Base-by-base conservation (phyloP, 192 early-diverging fungal species). In the Coemansia sp. region DNA sequence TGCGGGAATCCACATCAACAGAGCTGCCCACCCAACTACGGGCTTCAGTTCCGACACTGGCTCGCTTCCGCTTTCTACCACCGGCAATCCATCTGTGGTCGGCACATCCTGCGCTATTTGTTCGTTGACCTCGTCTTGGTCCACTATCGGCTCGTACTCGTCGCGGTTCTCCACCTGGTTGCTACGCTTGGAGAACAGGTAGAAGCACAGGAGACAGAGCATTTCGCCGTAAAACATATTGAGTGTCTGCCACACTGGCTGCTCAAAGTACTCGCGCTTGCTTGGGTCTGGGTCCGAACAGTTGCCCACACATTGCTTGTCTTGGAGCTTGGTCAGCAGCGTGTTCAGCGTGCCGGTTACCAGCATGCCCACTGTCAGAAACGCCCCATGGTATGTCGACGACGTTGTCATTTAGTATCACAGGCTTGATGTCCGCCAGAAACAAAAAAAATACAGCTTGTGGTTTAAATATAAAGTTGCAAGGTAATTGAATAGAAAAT, bases 151-250 rank as follows among this genome's bases (percentile, higher is more conserved):
- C 69, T 75, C 51, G 72, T 84, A 84, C 34, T 64, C 78, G 51
- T 67, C 65, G 28, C 63, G 41, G 58, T 51, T 43, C 45, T 37
- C 65, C 8, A 63, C 53, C 18, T 66, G 66, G 61, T 68, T 73
- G 71, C 72, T 68, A 51, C 65, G 73, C 38, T 68, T 57, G 18
- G 74, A 52, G 52, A 71, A 74, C 57, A 91, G 9, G 74, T 86
- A 91, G 75, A 91, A 85, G 59, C 89, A 85, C 11, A 87, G 76
- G 38, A 97, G 78, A 75, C 96, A 92, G 34, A 93, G 77, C 53
- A 88, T 87, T 75, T 99, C 97, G 59, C 97, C 97, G 41, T 94
- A 75, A 77, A 97, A 99, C 97, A 99, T 99, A 65, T 93, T 96
- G 58, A 99, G 85, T 28, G 97, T 98, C 87, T 97, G 96, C 92